Evolutionary conservation across 1,284 basidiomycete species (phyloP), one percentile per base, ranked within the genome.

Genomic region (Albatrellus sp.): DNA sequence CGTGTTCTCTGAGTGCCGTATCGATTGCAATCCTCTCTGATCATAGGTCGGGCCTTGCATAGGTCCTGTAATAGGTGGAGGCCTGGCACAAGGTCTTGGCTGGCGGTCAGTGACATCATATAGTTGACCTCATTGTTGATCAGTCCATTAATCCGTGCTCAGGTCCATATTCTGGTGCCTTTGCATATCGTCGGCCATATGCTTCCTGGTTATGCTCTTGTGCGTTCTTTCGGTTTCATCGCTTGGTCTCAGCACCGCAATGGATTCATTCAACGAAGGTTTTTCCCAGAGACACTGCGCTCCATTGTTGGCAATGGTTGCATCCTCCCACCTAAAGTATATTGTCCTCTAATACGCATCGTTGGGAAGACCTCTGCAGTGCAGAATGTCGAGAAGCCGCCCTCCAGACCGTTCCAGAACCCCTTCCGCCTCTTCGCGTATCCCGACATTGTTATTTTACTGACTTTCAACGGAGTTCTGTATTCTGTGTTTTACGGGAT

Each of bases 141-240:
- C 7, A 35, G 46, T n/a, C 47, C 12, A 46, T 31, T 5, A 14
- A 38, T 16, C 10, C 20, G 5, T 41, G 14, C 20, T 17, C 40
- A 79, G 84, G 53, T 68, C 81, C 2, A 82, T 89, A 19, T 90
- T 90, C 57, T 89, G 83, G 83, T 83, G 89, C 54, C 60, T 89
- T 7, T 72, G 71, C 45, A 87, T 86, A 3, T 56, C 72, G 0
- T 67, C 79, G 6, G 73, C 66, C 1, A 50, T 64, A 4, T 78
- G 77, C 52, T 63, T 75, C 28, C 34, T 81, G 5, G 56, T 68
- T 30, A 68, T 85, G 50, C 53, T 77, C 7, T 52, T 75, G 79
- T 81, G 51, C 42, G 75, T 66, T 2, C 24, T 24, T 24, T 24
- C 24, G 7, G 24, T 3, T 7, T 7, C 7, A 24, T 24, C 24